These are phyloP conservation scores for Datura wrightii DNA, from an alignment of 257 asterid genomes.

Conservation along the genomic window DNA sequence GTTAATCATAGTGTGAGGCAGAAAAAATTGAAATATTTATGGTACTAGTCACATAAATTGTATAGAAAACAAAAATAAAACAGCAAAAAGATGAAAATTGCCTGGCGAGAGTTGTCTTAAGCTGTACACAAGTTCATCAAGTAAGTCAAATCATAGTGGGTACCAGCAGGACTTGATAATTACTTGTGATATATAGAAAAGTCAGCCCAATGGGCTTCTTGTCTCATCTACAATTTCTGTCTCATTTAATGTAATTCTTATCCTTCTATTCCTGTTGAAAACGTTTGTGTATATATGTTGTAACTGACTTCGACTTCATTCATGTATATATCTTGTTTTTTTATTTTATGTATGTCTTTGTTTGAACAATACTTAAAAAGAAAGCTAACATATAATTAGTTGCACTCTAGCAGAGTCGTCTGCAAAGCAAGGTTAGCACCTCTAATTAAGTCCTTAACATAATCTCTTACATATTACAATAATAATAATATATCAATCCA, in stretches of 20 bases:
- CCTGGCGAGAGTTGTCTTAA: constrained; percentile 15
- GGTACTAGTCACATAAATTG: not conserved
- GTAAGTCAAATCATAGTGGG: not conserved
- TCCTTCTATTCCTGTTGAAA: not conserved
- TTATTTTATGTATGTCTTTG: too few species aligned
- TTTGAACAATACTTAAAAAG: too few species aligned
- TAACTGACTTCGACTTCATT: not conserved
- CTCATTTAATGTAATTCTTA: constrained; percentile 7
- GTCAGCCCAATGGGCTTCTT: constrained; percentile 7
- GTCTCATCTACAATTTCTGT: not conserved
- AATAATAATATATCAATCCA: too few species aligned
- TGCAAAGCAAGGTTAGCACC: too few species aligned
- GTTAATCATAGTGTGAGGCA: too few species aligned
- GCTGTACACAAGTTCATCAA: not conserved
- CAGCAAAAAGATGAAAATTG: not conserved
- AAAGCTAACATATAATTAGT: too few species aligned
- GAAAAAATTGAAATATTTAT: too few species aligned
- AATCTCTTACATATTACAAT: too few species aligned
- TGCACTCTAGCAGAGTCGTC: too few species aligned
- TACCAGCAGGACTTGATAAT: constrained; percentile 12
- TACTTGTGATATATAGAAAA: not conserved
- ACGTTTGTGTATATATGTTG: not conserved
- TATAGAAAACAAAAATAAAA: not conserved
- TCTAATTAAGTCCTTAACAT: too few species aligned
- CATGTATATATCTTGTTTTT: not conserved